Base-by-base conservation (phyloP, 352 stramenopile genomes). In the Globisporangium barbulae region DNA sequence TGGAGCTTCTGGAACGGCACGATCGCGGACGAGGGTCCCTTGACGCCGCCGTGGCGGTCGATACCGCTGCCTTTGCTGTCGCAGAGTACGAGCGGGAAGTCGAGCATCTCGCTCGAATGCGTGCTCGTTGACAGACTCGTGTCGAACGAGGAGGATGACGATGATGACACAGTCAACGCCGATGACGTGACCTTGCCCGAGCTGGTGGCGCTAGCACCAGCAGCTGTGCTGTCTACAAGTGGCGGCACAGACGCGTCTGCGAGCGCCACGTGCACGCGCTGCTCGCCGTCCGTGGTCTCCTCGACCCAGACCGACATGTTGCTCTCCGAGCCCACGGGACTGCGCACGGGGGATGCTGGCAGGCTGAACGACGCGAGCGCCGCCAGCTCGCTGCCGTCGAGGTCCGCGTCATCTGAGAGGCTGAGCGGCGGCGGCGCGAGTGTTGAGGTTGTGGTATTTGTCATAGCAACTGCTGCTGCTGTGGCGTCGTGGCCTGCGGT, bases 1-100 rank as follows among this genome's bases (percentile, higher is more conserved):
- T 81, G 81, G 1, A 93, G 72, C 61, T 93, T 91, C 67, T 93
- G 85, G 72, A 93, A 93, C 25, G 85, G 82, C 50, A 93, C 85
- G 35, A 93, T 72, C 21, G 84, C 82, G 2, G 75, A 83, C 1
- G 79, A 87, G 25, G 64, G 31, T 10, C 64, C n/a, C n/a, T 37
- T 49, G 41, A 47, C 28, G 22, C 52, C n/a, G 13, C 56, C 50
- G n/a, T 50, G 67, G 37, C 30, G 50, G 7, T 58, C 41, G n/a
- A 37, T 50, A 44, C 25, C 58, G 49, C 44, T 61, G 28, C 55
- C 61, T n/a, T 64, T 63, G 37, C 58, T 64, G 25, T 69, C 75
- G 53, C 75, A 85, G 1, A 86, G 69, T 50, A 89, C 76, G 15
- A 90, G 63, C 22, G 83, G 81, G 58, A 90, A 93, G 47, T 88